Conservation (phyloP, 2,329 filamentous ascomycete genomes). For the Trichoderma harzianum region DNA sequence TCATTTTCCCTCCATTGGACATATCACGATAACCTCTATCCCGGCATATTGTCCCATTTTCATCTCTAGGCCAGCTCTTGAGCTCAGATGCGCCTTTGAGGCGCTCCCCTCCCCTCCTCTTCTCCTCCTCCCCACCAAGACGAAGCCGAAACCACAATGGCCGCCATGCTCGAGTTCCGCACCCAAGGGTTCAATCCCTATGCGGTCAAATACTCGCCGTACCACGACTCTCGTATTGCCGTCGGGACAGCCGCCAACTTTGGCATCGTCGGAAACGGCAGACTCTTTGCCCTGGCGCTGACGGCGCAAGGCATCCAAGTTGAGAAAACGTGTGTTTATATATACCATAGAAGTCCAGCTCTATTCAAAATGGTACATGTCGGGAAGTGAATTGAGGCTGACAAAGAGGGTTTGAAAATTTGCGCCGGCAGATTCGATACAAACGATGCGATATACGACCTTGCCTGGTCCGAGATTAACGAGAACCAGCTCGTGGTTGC, state of each 20-base stretch:
- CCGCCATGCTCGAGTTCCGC: conserved; percentile 86
- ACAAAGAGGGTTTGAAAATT: neutral
- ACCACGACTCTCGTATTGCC: conserved; percentile 91
- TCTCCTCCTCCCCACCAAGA: conserved; percentile 1
- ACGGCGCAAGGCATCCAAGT: conserved; percentile 79
- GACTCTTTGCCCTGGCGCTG: conserved; percentile 78
- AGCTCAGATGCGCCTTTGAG: conserved; percentile 23
- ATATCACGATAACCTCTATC: neutral
- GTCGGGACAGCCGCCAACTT: conserved; percentile 92
- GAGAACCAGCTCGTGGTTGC: conserved; percentile 90
- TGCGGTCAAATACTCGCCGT: conserved; percentile 96
- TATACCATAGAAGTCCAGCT: neutral
- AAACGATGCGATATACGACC: conserved; percentile 93
- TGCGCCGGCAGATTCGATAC: conserved; percentile 72
- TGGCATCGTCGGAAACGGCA: conserved; percentile 93
- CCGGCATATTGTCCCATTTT: neutral
- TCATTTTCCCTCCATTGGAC: neutral
- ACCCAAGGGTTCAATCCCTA: conserved; percentile 95
- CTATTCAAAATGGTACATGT: neutral
- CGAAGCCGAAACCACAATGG: conserved; percentile 31
- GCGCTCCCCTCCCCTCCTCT: neutral
- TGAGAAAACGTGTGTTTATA: conserved; percentile 67
- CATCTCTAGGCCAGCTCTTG: neutral
- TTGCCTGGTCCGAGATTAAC: conserved; percentile 93
- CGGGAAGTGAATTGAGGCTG: neutral